Percentiles rank a stretch among this genome's conserved stretches.
Evolutionary conservation across 768 basidiomycete species (phyloP).

Genomic region (Collybia sordida): DNA sequence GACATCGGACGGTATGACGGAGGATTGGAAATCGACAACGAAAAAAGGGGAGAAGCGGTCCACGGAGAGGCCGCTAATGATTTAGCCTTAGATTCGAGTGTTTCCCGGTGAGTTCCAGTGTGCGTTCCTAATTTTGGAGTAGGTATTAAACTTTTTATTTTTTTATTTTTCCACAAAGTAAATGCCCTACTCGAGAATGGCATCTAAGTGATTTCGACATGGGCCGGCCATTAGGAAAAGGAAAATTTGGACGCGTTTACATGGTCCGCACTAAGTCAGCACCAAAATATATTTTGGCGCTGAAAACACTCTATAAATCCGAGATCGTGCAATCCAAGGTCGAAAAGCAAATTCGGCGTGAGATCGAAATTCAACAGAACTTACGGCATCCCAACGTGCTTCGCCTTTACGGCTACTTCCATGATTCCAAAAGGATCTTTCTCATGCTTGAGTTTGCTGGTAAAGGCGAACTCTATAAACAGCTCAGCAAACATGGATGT

Average conservation of each 20-base stretch:
- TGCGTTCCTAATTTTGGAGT: background rate
- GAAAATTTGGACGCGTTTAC: constrained; percentile 98
- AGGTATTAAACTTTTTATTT: background rate
- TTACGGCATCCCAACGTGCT: constrained; percentile 93
- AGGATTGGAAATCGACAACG: constrained; percentile 90
- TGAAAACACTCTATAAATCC: constrained; percentile 96
- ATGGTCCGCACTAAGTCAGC: constrained; percentile 92
- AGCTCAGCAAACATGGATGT: constrained; percentile 79
- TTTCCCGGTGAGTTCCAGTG: constrained; percentile 49
- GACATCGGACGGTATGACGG: constrained; percentile 95
- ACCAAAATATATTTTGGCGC: constrained; percentile 91
- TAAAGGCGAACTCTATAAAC: constrained; percentile 96
- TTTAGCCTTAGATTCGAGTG: constrained; percentile 83
- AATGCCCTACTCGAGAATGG: constrained; percentile 81
- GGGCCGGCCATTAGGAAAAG: constrained; percentile 95
- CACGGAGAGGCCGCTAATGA: constrained; percentile 78
- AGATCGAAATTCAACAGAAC: constrained; percentile 98
- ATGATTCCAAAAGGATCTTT: constrained; percentile 97
- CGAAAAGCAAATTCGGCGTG: constrained; percentile 95
- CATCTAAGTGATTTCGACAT: constrained; percentile 87
- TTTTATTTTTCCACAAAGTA: constrained; percentile 31
- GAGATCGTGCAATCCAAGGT: constrained; percentile 91
- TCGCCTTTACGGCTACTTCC: constrained; percentile 95
- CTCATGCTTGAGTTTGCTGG: constrained; percentile 98
- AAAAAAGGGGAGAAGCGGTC: constrained; percentile 72